phyloP scores from a whole-genome alignment of 169 alveolate genomes.

The Plasmodium coatneyi region DNA sequence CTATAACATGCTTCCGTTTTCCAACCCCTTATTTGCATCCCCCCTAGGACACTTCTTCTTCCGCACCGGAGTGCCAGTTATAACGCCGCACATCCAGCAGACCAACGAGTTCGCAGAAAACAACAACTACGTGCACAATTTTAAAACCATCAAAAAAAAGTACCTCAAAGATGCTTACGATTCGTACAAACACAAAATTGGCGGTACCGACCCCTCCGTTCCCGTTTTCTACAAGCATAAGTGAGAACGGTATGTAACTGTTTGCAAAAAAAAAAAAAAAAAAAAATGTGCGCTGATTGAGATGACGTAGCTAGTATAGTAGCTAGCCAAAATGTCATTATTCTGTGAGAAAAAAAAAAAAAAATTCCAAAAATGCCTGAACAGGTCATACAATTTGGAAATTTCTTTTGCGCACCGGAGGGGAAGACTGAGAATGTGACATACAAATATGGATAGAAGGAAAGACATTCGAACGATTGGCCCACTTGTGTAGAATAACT shows the following conservation, averaged over 20 bases:
- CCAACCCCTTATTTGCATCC: neutral
- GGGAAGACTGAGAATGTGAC: neutral
- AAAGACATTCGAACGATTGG: neutral
- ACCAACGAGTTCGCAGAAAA: slow-evolving; percentile 74
- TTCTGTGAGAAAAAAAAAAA: neutral
- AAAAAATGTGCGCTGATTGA: neutral
- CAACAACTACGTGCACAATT: slow-evolving; percentile 64
- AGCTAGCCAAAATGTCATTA: neutral
- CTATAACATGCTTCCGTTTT: neutral
- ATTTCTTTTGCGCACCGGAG: neutral
- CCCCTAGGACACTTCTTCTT: slow-evolving; percentile 61
- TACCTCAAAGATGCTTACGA: slow-evolving; percentile 69
- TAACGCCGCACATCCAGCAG: slow-evolving; percentile 71
- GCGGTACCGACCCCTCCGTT: slow-evolving; percentile 75
- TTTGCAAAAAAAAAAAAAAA: neutral
- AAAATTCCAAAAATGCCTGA: neutral
- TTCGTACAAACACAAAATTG: slow-evolving; percentile 74
- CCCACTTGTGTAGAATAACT: neutral
- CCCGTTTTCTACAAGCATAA: slow-evolving; percentile 71
- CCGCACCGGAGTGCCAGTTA: slow-evolving; percentile 69
- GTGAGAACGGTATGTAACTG: neutral
- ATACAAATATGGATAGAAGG: neutral
- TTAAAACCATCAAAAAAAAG: slow-evolving; percentile 54
- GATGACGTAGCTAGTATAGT: neutral
- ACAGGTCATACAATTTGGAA: neutral